phyloP scores from a whole-genome alignment of 768 basidiomycete species.

The Trametes cubensis region DNA sequence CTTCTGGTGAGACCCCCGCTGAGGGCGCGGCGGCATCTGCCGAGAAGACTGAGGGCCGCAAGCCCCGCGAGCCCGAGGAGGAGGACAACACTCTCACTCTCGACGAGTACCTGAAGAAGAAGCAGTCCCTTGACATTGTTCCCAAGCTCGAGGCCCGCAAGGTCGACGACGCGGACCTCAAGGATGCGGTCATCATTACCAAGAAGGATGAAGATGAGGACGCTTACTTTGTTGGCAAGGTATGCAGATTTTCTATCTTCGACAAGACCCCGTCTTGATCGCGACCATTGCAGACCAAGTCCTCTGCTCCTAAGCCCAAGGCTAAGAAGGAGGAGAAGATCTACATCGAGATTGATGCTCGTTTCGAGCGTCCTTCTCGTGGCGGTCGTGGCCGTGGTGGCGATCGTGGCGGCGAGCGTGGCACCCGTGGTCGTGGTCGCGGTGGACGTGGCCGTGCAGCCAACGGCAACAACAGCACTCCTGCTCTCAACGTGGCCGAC shows the following conservation, averaged over 20 bases:
- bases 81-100: slow-evolving; percentile 93
- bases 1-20: slow-evolving; percentile 37
- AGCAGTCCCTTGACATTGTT: slow-evolving; percentile 59
- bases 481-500: slow-evolving; percentile 74
- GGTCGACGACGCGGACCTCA: slow-evolving; percentile 72
- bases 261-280: background rate
- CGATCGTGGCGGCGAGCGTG: slow-evolving; percentile 42
- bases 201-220: slow-evolving; percentile 68
- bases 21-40: slow-evolving; percentile 39
- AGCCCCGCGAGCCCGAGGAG: slow-evolving; percentile 70
- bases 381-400: slow-evolving; percentile 55
- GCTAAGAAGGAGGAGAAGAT: slow-evolving; percentile 89
- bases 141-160: slow-evolving; percentile 80
- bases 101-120: slow-evolving; percentile 89
- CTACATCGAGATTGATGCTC: slow-evolving; percentile 89
- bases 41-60: slow-evolving; percentile 37
- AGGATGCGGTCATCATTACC: slow-evolving; percentile 65
- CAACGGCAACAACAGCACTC: slow-evolving; percentile 41
- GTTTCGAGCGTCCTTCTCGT: slow-evolving; percentile 81
- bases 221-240: slow-evolving; percentile 90
- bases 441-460: slow-evolving; percentile 46
- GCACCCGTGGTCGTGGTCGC: slow-evolving; percentile 46
- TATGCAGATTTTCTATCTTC: slow-evolving; percentile 37
- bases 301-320: slow-evolving; percentile 59
- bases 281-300: slow-evolving; percentile 55